phyloP scores from a whole-genome alignment of 768 basidiomycete genomes.

The Pleurotus ostreatus region DNA sequence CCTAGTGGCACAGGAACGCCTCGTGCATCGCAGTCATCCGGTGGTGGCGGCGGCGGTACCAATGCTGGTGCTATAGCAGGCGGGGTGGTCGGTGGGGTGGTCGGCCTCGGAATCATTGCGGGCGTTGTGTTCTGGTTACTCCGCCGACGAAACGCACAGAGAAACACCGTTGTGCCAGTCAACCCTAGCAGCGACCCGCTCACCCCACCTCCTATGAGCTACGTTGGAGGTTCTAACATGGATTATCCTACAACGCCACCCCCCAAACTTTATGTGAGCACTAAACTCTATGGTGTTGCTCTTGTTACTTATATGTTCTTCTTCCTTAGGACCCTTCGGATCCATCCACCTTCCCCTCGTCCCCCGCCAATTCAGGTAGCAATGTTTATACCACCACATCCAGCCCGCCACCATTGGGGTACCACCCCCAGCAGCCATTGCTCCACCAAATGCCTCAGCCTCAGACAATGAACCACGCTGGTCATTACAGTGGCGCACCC shows the following conservation, averaged over 20 bases:
- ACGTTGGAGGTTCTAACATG: constrained; percentile 15
- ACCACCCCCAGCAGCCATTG: neutral
- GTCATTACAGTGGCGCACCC: constrained; percentile 16
- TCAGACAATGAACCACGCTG: neutral
- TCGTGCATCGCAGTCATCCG: neutral
- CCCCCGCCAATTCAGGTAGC: neutral
- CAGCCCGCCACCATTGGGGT: neutral
- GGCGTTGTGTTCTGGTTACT: constrained; percentile 29
- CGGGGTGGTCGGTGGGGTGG: constrained; percentile 56
- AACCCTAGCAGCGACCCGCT: constrained; percentile 9
- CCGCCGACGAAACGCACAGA: constrained; percentile 17
- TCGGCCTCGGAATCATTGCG: constrained; percentile 39
- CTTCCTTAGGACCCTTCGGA: constrained; percentile 11
- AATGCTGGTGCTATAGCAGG: constrained; percentile 56
- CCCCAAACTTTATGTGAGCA: constrained; percentile 36
- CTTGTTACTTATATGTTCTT: neutral
- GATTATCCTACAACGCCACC: constrained; percentile 17
- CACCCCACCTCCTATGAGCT: constrained; percentile 15
- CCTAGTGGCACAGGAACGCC: constrained; percentile 7
- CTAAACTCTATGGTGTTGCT: too few relatives aligned
- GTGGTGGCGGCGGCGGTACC: constrained; percentile 16
- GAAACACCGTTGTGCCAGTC: constrained; percentile 3
- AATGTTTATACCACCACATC: neutral
- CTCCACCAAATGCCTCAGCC: neutral
- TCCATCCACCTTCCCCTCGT: constrained; percentile 11